Evolutionary conservation across 108 stramenopile genomes (phyloP), one percentile per base, ranked within the genome.

Genomic region (Asterionellopsis glacialis): DNA sequence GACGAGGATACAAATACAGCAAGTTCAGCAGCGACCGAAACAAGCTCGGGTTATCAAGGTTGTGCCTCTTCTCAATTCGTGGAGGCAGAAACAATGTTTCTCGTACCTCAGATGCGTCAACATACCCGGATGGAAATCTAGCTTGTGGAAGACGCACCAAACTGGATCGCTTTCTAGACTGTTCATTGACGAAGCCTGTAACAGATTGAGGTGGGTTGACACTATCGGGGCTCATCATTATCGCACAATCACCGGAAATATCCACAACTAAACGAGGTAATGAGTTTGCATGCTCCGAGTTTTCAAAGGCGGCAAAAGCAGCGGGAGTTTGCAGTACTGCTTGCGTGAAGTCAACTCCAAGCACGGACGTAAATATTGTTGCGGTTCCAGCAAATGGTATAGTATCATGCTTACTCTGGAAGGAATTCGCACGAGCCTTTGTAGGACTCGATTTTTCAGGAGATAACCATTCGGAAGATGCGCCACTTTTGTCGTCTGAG

Each of bases 41-140:
- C 21, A 70, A 70, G 0, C 69, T 60, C 11, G 73, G 65, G 10
- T 57, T 48, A 60, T 87, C 84, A 39, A 76, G 60, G 10, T 74
- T 74, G 49, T 81, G 82, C 27, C 63, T 63, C 57, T 76, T 77
- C 11, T 66, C 67, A 21, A 66, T 54, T 48, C 80, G 67, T 33
- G 84, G 79, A 15, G 91, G 84, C 23, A 93, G 63, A 49, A 68
- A 89, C 44, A 90, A 54, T 14, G 90, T 76, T 65, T 93, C 91
- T 26, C 87, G 80, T 19, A 88, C 72, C 48, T 90, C 88, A 45
- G 81, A 81, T 0, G 76, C 69, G 42, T 72, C 75, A 10, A 81
- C 21, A 42, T 90, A 89, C 22, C 77, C 87, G 9, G 77, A 79
- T 10, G 73, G 75, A 19, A 42, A 45, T 12, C 21, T 33, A 10